Percentiles rank a stretch among this genome's conserved stretches.
phyloP scores from a whole-genome alignment of 192 early-diverging fungal genomes.

The Coemansia sp. region DNA sequence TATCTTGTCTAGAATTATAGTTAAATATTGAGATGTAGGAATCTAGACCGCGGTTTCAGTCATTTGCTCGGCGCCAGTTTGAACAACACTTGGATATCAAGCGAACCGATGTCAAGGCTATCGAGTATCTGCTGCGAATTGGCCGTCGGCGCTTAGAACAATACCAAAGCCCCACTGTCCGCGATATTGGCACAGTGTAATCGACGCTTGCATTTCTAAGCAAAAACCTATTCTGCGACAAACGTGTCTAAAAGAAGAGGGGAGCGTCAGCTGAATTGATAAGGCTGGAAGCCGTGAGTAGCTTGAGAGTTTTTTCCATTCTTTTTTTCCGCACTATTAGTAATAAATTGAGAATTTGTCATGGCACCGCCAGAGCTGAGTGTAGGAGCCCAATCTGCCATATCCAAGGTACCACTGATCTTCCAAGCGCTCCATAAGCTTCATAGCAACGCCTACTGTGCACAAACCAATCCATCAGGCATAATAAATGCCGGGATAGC shows the following conservation, averaged over 20 bases:
- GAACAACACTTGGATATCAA: constrained; percentile 55
- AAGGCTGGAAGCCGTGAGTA: background rate
- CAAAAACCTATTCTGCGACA: background rate
- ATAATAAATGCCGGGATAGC: constrained; percentile 82
- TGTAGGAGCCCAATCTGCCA: constrained; percentile 19
- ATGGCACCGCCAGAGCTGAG: constrained; percentile 37
- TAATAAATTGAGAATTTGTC: background rate
- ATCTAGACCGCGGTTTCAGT: constrained; percentile 60
- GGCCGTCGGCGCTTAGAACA: constrained; percentile 64
- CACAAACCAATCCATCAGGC: constrained; percentile 59
- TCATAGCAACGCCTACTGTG: constrained; percentile 38
- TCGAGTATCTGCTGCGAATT: constrained; percentile 66
- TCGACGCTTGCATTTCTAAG: background rate
- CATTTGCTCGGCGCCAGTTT: constrained; percentile 69
- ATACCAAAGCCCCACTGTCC: constrained; percentile 61
- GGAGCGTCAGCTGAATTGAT: background rate
- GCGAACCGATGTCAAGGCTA: constrained; percentile 63
- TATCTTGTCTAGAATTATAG: no score
- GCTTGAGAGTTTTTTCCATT: background rate
- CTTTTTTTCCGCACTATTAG: constrained; percentile 3
- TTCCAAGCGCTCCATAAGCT: constrained; percentile 27
- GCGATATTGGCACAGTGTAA: constrained; percentile 47
- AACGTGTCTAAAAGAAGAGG: background rate
- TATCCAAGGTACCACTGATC: constrained; percentile 24
- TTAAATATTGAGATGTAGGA: constrained; percentile 36